phyloP scores from a whole-genome alignment of 768 basidiomycete genomes.

The Termitomyces sp. region DNA sequence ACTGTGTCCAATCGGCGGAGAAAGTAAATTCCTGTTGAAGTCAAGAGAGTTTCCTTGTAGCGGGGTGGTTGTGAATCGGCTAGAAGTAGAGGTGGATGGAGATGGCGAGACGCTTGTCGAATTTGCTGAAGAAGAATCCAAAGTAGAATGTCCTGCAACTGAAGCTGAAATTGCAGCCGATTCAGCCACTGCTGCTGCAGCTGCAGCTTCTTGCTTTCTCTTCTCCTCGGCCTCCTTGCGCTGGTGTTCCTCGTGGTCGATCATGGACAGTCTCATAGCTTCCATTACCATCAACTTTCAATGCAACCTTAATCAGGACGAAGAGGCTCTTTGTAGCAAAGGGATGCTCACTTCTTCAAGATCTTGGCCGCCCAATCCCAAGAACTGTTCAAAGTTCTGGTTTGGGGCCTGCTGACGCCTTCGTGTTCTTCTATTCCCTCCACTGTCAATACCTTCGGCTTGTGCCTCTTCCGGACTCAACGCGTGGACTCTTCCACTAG shows the following conservation, averaged over 20 bases:
- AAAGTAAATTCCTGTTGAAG: conserved; percentile 23
- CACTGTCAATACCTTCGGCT: conserved; percentile 21
- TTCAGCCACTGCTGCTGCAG: conserved; percentile 24
- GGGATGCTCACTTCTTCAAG: conserved; percentile 72
- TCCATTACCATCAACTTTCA: conserved; percentile 95
- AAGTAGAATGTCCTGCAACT: conserved; percentile 27
- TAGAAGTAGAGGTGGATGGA: conserved; percentile 19
- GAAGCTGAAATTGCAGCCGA: conserved; percentile 18
- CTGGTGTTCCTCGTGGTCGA: conserved; percentile 95
- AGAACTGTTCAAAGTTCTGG: conserved; percentile 59
- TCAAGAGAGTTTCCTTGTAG: conserved; percentile 15
- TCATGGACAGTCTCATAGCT: conserved; percentile 91
- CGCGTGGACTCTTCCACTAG: conserved; percentile 77
- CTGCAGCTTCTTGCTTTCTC: conserved; percentile 34
- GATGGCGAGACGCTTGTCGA: conserved; percentile 15
- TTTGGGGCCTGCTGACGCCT: conserved; percentile 47
- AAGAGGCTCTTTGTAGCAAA: conserved; percentile 4
- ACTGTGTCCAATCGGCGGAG: conserved; percentile 27
- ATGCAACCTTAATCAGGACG: neutral
- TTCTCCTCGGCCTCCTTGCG: conserved; percentile 68
- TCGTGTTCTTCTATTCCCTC: conserved; percentile 50
- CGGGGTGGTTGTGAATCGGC: conserved; percentile 16
- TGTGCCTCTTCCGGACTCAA: conserved; percentile 57
- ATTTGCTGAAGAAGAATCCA: conserved; percentile 20
- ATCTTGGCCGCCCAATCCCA: conserved; percentile 81